Conservation (phyloP, 805 yeast genomes). For the Saturnispora silvae region DNA sequence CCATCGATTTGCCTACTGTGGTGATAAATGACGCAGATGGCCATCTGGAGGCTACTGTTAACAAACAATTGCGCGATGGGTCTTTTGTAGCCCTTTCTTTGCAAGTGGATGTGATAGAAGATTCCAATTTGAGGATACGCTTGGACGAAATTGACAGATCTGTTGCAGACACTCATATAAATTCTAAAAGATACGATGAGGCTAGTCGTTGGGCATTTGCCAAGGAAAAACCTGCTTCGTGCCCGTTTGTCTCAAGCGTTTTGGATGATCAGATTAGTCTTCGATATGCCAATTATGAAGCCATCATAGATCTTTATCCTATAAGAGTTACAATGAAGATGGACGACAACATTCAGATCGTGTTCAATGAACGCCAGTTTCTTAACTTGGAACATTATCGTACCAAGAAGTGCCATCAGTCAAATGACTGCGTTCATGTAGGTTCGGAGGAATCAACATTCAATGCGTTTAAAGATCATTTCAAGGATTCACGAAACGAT, state of each 20-base stretch:
- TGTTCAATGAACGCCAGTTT: conserved; percentile 58
- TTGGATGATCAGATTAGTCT: conserved; percentile 15
- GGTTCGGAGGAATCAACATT: conserved; percentile 51
- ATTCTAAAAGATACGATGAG: conserved; percentile 46
- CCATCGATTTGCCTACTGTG: conserved; percentile 30
- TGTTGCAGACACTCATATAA: conserved; percentile 12
- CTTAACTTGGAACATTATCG: conserved; percentile 81
- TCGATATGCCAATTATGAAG: conserved; percentile 30
- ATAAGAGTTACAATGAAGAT: conserved; percentile 40
- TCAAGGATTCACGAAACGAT: conserved; percentile 58
- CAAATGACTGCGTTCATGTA: conserved; percentile 29
- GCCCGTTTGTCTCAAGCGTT: conserved; percentile 20
- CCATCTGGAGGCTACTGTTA: conserved; percentile 36
- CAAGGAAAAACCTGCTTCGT: conserved; percentile 10
- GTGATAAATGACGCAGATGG: conserved; percentile 16
- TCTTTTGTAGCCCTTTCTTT: conserved; percentile 42
- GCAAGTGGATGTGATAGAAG: conserved; percentile 42
- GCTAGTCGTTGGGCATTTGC: conserved; percentile 54
- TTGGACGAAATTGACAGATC: conserved; percentile 51
- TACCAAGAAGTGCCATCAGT: conserved; percentile 30
- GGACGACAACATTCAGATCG: conserved; percentile 36
- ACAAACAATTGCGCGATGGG: conserved; percentile 35
- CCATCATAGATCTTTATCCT: conserved; percentile 36
- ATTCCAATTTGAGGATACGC: conserved; percentile 49
- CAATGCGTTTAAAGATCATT: conserved; percentile 62